phyloP scores from a whole-genome alignment of 164 flowering plant genomes.

The Dillenia suffruticosa region DNA sequence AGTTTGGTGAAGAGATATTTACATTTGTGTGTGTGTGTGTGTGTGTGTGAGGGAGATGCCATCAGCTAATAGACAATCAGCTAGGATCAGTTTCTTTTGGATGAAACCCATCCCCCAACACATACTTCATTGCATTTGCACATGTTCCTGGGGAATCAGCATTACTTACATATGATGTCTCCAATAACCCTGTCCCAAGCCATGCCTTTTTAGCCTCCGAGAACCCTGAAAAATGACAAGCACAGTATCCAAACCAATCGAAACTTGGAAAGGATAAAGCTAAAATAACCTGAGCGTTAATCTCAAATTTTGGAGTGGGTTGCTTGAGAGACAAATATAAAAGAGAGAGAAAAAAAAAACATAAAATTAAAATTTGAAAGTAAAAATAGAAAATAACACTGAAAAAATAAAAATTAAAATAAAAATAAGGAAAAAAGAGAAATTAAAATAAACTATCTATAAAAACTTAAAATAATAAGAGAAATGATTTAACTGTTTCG shows the following conservation, averaged over 20 bases:
- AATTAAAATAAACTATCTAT: too few relatives aligned
- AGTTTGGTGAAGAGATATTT: too few relatives aligned
- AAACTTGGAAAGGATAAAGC: not conserved
- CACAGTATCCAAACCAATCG: not conserved
- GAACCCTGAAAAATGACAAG: slow-evolving; percentile 34
- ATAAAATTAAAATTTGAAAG: too few relatives aligned
- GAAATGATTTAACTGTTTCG: too few relatives aligned
- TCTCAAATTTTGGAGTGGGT: too few relatives aligned
- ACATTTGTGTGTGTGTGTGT: not conserved
- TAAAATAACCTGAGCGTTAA: too few relatives aligned
- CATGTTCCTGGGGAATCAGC: slow-evolving; percentile 54
- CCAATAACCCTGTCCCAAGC: slow-evolving; percentile 65
- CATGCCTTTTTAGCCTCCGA: slow-evolving; percentile 66
- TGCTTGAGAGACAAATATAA: too few relatives aligned
- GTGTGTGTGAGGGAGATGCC: slow-evolving; percentile 34
- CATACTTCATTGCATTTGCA: slow-evolving; percentile 57
- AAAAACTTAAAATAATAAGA: too few relatives aligned
- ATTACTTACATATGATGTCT: slow-evolving; percentile 59
- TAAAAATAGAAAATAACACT: too few relatives aligned
- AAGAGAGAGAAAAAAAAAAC: too few relatives aligned
- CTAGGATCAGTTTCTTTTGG: slow-evolving; percentile 58
- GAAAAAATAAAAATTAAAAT: too few relatives aligned
- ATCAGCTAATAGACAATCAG: slow-evolving; percentile 44
- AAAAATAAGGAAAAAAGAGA: too few relatives aligned
- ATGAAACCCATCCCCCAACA: slow-evolving; percentile 76